Percentiles rank a stretch among this genome's conserved stretches.
Conservation (phyloP, 257 asterid genomes). For the Solanum phureja region DNA sequence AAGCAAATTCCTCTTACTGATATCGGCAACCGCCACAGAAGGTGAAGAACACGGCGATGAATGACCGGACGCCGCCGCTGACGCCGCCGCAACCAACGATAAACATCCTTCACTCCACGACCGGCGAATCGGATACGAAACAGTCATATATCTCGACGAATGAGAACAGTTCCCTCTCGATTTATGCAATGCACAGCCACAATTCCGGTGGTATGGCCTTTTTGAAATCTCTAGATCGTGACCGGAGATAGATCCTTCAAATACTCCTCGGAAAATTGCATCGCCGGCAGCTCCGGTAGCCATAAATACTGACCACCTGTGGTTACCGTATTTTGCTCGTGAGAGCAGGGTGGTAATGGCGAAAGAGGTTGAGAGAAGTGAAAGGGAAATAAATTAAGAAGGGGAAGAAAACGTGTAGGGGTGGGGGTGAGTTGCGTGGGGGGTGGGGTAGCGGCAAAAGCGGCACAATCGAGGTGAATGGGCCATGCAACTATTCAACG, state of each 20-base stretch:
- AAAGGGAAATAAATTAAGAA: neutral
- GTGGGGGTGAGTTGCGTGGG: neutral
- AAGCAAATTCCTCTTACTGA: slow-evolving; percentile 16
- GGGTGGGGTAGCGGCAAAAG: neutral
- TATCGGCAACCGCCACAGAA: neutral
- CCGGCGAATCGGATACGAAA: slow-evolving; percentile 46
- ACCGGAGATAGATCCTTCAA: slow-evolving; percentile 51
- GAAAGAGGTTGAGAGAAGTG: neutral
- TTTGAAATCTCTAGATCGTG: slow-evolving; percentile 36
- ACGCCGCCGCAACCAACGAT: slow-evolving; percentile 17
- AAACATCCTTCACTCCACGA: slow-evolving; percentile 62
- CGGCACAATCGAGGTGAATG: neutral
- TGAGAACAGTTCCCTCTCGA: slow-evolving; percentile 36
- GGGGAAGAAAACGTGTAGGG: neutral
- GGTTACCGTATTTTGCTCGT: neutral
- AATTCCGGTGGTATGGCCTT: slow-evolving; percentile 65
- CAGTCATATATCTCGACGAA: slow-evolving; percentile 11
- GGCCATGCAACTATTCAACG: neutral
- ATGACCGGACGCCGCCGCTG: slow-evolving; percentile 12
- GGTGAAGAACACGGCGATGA: slow-evolving; percentile 37
- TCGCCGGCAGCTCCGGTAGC: slow-evolving; percentile 59
- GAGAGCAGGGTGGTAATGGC: neutral
- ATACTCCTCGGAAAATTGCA: slow-evolving; percentile 35
- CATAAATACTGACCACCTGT: slow-evolving; percentile 17
- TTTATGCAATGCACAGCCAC: slow-evolving; percentile 61